Evolutionary conservation across 257 asterid species (phyloP).

Genomic region (Thymus mandschuricus): DNA sequence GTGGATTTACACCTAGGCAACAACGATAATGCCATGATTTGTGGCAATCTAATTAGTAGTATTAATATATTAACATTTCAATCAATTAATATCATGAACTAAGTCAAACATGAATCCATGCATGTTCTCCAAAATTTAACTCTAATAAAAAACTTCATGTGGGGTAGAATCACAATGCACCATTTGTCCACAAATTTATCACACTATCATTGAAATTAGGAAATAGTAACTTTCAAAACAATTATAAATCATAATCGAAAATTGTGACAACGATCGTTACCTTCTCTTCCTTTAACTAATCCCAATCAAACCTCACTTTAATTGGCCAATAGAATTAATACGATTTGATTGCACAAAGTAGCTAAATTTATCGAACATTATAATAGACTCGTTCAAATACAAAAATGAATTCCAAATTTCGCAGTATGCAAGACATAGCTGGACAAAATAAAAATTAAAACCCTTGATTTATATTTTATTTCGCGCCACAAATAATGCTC

Average conservation of each 20-base stretch:
- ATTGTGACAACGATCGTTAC: conserved; percentile 16
- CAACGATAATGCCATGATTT: conserved; percentile 29
- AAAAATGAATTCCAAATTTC: no score
- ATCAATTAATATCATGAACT: neutral
- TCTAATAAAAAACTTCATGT: neutral
- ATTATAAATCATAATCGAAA: neutral
- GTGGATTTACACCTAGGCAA: conserved; percentile 29
- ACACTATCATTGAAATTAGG: no score
- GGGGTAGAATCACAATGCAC: conserved; percentile 9
- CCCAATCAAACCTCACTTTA: neutral
- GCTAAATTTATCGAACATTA: no score
- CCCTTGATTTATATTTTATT: no score
- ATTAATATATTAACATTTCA: neutral
- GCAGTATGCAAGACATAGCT: no score
- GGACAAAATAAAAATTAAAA: no score
- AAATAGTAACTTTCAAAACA: no score
- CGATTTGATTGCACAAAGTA: neutral
- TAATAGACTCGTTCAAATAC: no score
- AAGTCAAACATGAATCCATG: conserved; percentile 26
- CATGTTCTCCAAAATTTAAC: neutral
- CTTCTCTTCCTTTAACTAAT: conserved; percentile 13
- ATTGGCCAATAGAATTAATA: neutral
- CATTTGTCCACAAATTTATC: conserved; percentile 1
- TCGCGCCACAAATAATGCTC: no score
- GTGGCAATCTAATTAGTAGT: conserved; percentile 4